Evolutionary conservation across 371 early-diverging fungal species (phyloP), one percentile per base, ranked within the genome.

Genomic region (Mortierella sp.): DNA sequence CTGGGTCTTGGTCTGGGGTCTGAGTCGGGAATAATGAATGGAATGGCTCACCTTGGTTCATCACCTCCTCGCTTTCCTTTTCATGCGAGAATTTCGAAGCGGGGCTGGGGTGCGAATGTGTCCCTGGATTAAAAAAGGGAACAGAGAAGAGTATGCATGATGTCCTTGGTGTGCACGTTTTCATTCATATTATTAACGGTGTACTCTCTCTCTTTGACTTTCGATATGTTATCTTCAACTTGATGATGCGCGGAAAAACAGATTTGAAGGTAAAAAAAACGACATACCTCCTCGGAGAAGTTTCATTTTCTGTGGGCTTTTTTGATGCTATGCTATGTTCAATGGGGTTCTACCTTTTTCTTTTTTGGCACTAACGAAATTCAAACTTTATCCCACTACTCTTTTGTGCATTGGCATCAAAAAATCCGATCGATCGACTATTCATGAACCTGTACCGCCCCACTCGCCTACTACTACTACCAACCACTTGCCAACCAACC

Each of bases 211-310:
- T 73, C 54, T 47, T 71, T 50, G 19, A 11, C 42, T 28, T 38
- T 78, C 42, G 68, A 68, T 68, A 68, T 24, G 68, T 73, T 73
- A 73, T 73, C 34, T 44, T 5, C 28, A 38, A 6, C 48, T 72
- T 28, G 9, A 80, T 68, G 68, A 68, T 68, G 68, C 68, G 24
- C 44, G 65, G 65, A 63, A 34, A 63, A 63, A 21, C 77, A 91
- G 91, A 91, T 81, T 83, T 91, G 63, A 91, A 91, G 90, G 91
- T 90, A 88, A 72, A 38, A 38, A 50, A 42, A 21, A 50, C 7
- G 70, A 77, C 50, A 58, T 48, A 71, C 38, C 80, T 76, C 83
- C 75, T 80, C 80, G 80, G 78, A 79, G 77, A 70, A 63, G 55
- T 38, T 50, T 14, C 28, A 26, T 47, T 42, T 44, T 48, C 54